Base-by-base conservation (phyloP, 2,329 filamentous ascomycete species). In the Aspergillus sp. region DNA sequence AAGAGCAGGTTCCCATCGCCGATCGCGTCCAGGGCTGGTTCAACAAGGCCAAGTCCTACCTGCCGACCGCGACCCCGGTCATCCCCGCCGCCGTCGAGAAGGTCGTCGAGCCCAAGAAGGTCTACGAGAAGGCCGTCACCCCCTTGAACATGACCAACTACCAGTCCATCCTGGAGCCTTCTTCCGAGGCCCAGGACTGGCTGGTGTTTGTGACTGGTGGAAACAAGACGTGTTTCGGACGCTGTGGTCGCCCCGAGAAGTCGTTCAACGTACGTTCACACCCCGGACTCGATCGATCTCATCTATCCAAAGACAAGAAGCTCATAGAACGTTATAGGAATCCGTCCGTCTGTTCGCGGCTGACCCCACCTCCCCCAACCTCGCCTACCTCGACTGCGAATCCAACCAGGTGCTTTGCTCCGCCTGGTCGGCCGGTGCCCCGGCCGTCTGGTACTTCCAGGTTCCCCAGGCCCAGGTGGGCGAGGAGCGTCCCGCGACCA, bases 171-270 rank as follows among this genome's bases (percentile, higher is more conserved):
- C 65, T 87, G 32, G 75, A 68, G 34, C 72, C 75, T 16, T 64
- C 69, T 21, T 58, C 63, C 2, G 53, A 67, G 71, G 55, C 72
- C 68, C 42, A 81, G 76, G 63, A 81, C 76, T 87, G 82, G 82
- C 71, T 85, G 58, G 68, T 87, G 48, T 85, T 77, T 65, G 68
- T 85, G 42, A 86, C 82, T 4, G 84, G 84, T 54, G 84, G 82
- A 42, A 87, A 87, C 73, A 81, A 80, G 69, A 85, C 82, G 34
- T 87, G 84, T 73, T 84, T 78, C 61, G 84, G 83, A 57, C 70
- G 78, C 56, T 87, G 84, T 68, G 76, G 64, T 25, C 73, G 71
- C 42, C 76, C 79, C 11, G 80, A 84, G 49, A 76, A 76, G 62
- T 80, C 80, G 5, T 79, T 75, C 69, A 76, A 78, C 58, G 76